phyloP scores from a whole-genome alignment of 2,329 filamentous ascomycete genomes.

The Trichophyton equinum region DNA sequence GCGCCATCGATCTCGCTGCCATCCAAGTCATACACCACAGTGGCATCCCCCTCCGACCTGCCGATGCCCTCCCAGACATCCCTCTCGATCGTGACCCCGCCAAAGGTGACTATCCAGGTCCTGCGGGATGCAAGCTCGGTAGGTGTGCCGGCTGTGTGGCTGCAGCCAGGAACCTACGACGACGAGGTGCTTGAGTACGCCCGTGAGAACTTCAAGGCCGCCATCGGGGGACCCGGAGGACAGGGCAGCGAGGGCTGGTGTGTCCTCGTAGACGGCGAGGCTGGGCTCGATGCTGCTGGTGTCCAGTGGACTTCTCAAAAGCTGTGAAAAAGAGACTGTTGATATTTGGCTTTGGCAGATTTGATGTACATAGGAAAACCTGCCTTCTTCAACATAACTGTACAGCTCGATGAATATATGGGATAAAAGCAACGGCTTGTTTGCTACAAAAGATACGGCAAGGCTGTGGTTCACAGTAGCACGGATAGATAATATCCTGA shows the following conservation, averaged over 20 bases:
- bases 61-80: conserved; percentile 56
- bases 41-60: conserved; percentile 54
- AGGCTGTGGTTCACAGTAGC: not conserved
- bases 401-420: not conserved
- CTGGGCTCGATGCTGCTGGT: conserved; percentile 43
- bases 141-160: conserved; percentile 64
- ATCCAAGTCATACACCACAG: conserved; percentile 47
- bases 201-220: conserved; percentile 54
- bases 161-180: conserved; percentile 85
- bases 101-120: conserved; percentile 58
- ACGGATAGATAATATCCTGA: not conserved
- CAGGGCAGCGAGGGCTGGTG: conserved; percentile 68
- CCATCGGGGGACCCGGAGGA: conserved; percentile 53
- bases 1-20: conserved; percentile 51
- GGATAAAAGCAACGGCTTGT: not conserved
- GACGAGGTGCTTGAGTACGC: conserved; percentile 61
- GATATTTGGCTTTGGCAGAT: not conserved
- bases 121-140: conserved; percentile 64
- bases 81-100: conserved; percentile 79
- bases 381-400: not conserved
- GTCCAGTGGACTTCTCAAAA: conserved; percentile 36
- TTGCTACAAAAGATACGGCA: not conserved
- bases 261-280: conserved; percentile 71
- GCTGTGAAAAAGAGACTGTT: conserved; percentile 19
- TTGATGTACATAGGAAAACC: not conserved